Conservation (phyloP, 2,329 filamentous ascomycete species). For the Thyridium curvatum region DNA sequence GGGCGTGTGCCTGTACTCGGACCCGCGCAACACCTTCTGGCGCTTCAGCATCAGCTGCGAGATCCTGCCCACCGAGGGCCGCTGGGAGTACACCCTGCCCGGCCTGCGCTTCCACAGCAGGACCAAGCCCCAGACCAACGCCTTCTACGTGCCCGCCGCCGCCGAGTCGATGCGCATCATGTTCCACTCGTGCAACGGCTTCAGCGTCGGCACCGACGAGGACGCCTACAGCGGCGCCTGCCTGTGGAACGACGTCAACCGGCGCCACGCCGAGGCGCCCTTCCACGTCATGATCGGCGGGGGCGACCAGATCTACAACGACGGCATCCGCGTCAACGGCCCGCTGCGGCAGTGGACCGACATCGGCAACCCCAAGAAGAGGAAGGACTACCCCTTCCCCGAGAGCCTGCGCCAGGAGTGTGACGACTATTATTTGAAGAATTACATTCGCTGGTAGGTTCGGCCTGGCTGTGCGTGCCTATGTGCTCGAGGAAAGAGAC, state of each 20-base stretch:
- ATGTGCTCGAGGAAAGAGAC: no score
- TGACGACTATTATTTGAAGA: conserved; percentile 85
- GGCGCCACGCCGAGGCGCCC: conserved; percentile 70
- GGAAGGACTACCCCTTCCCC: conserved; percentile 72
- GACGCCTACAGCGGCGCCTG: conserved; percentile 85
- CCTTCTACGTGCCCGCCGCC: conserved; percentile 78
- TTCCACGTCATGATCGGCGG: conserved; percentile 97
- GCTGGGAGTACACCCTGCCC: conserved; percentile 73
- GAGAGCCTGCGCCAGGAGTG: conserved; percentile 74
- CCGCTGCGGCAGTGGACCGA: conserved; percentile 78
- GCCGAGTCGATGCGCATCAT: conserved; percentile 94
- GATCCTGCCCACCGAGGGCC: conserved; percentile 61
- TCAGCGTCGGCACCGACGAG: conserved; percentile 81
- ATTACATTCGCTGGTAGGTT: conserved; percentile 67
- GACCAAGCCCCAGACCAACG: conserved; percentile 53
- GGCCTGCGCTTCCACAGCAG: conserved; percentile 55
- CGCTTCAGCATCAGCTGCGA: conserved; percentile 78
- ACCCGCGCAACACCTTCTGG: conserved; percentile 79
- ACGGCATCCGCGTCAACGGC: conserved; percentile 79
- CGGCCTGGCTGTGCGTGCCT: no score
- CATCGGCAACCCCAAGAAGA: conserved; percentile 76
- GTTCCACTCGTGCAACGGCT: conserved; percentile 98
- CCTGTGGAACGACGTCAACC: conserved; percentile 88
- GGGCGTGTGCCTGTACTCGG: conserved; percentile 57
- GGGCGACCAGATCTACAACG: conserved; percentile 95